Evolutionary conservation across 371 early-diverging fungal species (phyloP).

Genomic region (Circinella umbellata): DNA sequence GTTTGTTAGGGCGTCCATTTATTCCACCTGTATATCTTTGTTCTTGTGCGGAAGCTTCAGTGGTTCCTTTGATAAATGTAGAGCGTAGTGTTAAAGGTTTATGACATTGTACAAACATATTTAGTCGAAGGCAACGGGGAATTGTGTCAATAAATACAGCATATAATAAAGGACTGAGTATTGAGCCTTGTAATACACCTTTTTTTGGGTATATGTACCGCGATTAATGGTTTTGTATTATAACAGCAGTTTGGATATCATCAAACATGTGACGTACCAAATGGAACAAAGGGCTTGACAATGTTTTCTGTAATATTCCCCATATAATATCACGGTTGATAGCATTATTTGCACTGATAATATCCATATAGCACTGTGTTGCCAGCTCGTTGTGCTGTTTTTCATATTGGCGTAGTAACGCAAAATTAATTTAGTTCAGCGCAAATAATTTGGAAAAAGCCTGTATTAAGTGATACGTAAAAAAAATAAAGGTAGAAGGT

Average conservation of each 20-base stretch:
- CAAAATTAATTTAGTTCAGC: too few species aligned
- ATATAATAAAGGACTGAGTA: slow-evolving; percentile 31
- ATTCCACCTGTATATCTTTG: too few species aligned
- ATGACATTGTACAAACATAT: too few species aligned
- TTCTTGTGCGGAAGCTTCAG: too few species aligned
- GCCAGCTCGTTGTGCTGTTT: not conserved
- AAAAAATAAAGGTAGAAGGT: too few species aligned
- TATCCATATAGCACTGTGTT: slow-evolving; percentile 26
- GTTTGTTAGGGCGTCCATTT: too few species aligned
- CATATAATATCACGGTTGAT: slow-evolving; percentile 22
- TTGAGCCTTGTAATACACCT: slow-evolving; percentile 32
- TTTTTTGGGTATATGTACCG: slow-evolving; percentile 13
- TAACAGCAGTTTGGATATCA: slow-evolving; percentile 10
- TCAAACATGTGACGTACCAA: slow-evolving; percentile 24
- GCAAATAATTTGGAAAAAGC: too few species aligned
- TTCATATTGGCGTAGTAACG: slow-evolving; percentile 10
- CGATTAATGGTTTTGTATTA: slow-evolving; percentile 13
- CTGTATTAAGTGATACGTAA: too few species aligned
- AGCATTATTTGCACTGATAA: slow-evolving; percentile 26
- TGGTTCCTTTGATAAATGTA: too few species aligned
- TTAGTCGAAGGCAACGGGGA: slow-evolving; percentile 15
- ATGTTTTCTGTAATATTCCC: not conserved
- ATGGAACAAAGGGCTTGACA: not conserved
- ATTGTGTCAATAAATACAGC: slow-evolving; percentile 30
- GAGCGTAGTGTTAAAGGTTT: too few species aligned